Base-by-base conservation (phyloP, 441 rosid species). In the Gossypium davidsonii region DNA sequence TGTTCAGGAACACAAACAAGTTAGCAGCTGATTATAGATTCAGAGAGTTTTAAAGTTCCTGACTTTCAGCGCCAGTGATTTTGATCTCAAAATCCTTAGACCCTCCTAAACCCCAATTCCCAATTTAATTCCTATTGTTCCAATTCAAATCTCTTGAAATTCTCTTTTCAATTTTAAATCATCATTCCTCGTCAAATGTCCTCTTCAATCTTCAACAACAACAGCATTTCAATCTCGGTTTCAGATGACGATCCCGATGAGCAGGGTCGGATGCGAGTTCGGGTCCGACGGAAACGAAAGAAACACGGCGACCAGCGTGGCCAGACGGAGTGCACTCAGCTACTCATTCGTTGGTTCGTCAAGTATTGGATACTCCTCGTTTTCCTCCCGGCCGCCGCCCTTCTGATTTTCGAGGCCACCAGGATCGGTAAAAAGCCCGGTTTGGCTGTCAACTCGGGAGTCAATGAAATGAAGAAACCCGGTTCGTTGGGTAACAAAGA, bases 201-300 rank as follows among this genome's bases (percentile, higher is more conserved):
- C 23, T 76, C 80, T 51, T 71, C 67, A 18, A 25, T 48, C 5
- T 72, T 58, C 84, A 76, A n/a, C 81, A 74, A 10, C 51, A 83
- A 79, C 84, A 83, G 79, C 80, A 66, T 87, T 55, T 77, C 91
- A 44, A 91, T 94, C 81, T 76, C 90, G 8, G 85, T 94, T 11
- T 88, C 98, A 0, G 97, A 94, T 74, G 99, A 92, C 0, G 99
- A 92, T 10, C 61, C 87, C 1, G 92, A 86, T 66, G 99, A 90
- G 28, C 79, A 65, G 62, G 84, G 88, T 28, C 89, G 96, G 71
- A 79, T 81, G 86, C 92, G 93, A 0, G 86, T 62, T 57, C 93
- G 94, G 17, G 85, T 79, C 67, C 87, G 93, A 31, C 64, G 94
- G 73, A 93, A 90, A 85, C 94, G 97, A 28, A 91, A 83, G 93